A percentile compares a stretch with the other conserved stretches of the same genome.
These are phyloP conservation scores for Isoetes taiwanensis DNA, from an alignment of 75 land plant species.

Conservation along the genomic window DNA sequence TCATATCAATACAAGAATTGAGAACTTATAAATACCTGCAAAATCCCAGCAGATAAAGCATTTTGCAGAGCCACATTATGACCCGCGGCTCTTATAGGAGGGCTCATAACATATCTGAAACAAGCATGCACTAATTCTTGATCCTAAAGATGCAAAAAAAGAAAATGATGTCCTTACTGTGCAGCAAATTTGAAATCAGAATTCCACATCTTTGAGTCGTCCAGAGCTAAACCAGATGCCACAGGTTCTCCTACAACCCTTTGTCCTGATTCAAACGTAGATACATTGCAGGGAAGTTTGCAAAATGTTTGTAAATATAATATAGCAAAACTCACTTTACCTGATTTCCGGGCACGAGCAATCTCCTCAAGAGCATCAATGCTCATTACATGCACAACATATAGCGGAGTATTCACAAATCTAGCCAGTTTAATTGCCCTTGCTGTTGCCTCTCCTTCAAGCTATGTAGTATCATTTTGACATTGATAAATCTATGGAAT, in stretches of 20 bases:
- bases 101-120: slow-evolving; percentile 94
- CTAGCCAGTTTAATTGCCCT: slow-evolving; percentile 79
- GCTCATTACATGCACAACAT: slow-evolving; percentile 99
- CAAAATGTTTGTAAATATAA: background rate
- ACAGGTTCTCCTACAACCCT: slow-evolving; percentile 96
- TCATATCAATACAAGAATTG: too few relatives aligned
- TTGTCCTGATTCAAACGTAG: too few relatives aligned
- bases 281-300: background rate
- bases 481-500: background rate
- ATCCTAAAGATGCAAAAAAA: background rate
- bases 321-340: slow-evolving; percentile 15
- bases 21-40: slow-evolving; percentile 61
- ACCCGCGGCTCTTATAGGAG: slow-evolving; percentile 80
- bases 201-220: slow-evolving; percentile 83
- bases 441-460: slow-evolving; percentile 94
- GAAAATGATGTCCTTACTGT: slow-evolving; percentile 29
- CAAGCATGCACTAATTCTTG: background rate
- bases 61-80: slow-evolving; percentile 81
- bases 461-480: slow-evolving; percentile 23
- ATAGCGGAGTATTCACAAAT: slow-evolving; percentile 94
- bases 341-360: slow-evolving; percentile 75
- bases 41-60: slow-evolving; percentile 71
- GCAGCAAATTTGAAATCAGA: slow-evolving; percentile 82
- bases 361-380: slow-evolving; percentile 95
- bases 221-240: slow-evolving; percentile 64